Conservation (phyloP, 2,329 filamentous ascomycete species). For the Periglandula ipomoeae region DNA sequence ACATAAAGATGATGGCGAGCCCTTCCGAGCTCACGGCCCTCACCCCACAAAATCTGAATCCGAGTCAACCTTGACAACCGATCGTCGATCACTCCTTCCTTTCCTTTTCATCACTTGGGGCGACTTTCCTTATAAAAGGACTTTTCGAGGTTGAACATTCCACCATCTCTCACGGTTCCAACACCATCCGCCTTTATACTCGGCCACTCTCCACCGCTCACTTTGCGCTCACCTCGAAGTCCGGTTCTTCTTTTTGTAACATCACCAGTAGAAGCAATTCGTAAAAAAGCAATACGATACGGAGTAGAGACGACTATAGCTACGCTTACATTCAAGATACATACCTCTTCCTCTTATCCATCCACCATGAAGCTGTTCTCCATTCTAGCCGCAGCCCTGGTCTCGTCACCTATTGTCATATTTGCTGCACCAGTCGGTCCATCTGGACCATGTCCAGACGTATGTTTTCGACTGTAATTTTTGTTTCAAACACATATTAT, state of each 20-base stretch:
- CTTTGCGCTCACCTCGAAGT: too few relatives aligned
- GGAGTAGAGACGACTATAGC: background rate
- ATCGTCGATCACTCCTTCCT: background rate
- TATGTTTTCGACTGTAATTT: slow-evolving; percentile 12
- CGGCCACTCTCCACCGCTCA: background rate
- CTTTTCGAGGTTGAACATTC: too few relatives aligned
- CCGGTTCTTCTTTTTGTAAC: too few relatives aligned
- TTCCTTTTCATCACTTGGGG: background rate
- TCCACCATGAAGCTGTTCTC: slow-evolving; percentile 7
- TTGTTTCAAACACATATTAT: background rate
- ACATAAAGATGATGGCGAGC: background rate
- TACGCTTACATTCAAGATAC: background rate
- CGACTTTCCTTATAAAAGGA: background rate
- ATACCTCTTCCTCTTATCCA: background rate
- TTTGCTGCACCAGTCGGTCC: slow-evolving; percentile 21
- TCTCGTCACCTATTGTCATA: slow-evolving; percentile 12
- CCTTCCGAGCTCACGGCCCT: background rate
- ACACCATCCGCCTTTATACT: background rate
- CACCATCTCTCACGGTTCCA: too few relatives aligned
- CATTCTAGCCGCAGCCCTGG: slow-evolving; percentile 3
- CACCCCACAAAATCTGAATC: background rate
- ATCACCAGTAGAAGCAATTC: too few relatives aligned
- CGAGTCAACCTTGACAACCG: too few relatives aligned
- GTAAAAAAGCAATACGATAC: background rate
- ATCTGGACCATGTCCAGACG: slow-evolving; percentile 25